Conservation (phyloP, 179 eudicot species). For the Beta macrorhiza region DNA sequence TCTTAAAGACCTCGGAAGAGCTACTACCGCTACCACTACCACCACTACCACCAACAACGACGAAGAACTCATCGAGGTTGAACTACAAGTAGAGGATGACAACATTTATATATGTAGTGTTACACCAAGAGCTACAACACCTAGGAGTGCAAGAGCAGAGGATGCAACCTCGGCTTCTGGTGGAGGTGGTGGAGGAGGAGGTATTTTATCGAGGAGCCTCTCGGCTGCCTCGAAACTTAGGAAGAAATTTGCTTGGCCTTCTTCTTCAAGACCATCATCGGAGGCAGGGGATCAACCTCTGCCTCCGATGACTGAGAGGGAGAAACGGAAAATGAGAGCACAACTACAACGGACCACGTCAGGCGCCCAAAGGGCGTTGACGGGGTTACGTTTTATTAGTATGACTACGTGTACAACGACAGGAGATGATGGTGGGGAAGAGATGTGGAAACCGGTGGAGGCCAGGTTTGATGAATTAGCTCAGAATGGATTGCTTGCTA, state of each 20-base stretch:
- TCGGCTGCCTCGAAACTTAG: conserved; percentile 60
- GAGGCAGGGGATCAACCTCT: conserved; percentile 34
- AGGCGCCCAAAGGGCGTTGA: conserved; percentile 70
- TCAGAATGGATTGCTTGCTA: conserved; percentile 49
- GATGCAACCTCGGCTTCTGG: background rate
- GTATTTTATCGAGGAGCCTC: conserved; percentile 45
- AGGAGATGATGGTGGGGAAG: conserved; percentile 23
- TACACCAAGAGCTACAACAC: conserved; percentile 36
- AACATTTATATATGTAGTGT: conserved; percentile 65
- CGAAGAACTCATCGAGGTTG: conserved; percentile 74
- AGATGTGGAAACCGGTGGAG: conserved; percentile 69
- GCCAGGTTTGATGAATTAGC: conserved; percentile 53
- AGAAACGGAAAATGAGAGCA: conserved; percentile 40
- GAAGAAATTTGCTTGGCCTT: conserved; percentile 50
- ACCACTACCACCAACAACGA: background rate
- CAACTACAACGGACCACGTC: conserved; percentile 60
- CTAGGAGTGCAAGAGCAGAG: background rate
- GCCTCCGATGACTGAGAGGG: conserved; percentile 37
- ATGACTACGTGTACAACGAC: conserved; percentile 36
- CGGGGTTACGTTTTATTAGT: conserved; percentile 80
- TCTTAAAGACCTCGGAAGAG: conserved; percentile 45
- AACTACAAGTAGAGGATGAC: conserved; percentile 63
- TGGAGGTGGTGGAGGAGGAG: conserved; percentile 22
- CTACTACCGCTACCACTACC: conserved; percentile 8
- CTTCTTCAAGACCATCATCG: conserved; percentile 37